A percentile compares a stretch with the other conserved stretches of the same genome.
These are phyloP conservation scores for Fusarium sp. DNA, from an alignment of 2,329 filamentous ascomycete genomes.

Conservation along the genomic window DNA sequence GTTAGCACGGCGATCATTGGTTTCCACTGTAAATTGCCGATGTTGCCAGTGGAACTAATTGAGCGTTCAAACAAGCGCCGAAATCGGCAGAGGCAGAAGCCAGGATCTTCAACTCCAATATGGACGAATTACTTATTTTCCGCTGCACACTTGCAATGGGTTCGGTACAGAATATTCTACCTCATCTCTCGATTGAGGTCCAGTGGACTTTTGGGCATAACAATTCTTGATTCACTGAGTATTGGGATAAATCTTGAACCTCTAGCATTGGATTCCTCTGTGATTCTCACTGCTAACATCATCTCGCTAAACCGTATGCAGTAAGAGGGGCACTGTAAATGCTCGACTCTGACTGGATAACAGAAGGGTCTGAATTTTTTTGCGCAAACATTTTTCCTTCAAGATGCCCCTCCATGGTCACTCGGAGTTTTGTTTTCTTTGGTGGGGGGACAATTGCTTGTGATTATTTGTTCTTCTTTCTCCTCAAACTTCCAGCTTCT, in stretches of 20 bases:
- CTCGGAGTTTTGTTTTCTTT: conserved; percentile 34
- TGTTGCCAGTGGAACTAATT: conserved; percentile 17
- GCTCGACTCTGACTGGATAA: conserved; percentile 32
- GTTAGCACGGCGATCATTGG: not conserved
- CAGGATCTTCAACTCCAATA: not conserved
- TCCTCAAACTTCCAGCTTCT: conserved; percentile 28
- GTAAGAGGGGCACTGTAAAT: conserved; percentile 50
- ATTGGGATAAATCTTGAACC: not conserved
- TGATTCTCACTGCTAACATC: not conserved
- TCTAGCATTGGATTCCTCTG: not conserved
- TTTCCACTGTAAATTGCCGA: not conserved
- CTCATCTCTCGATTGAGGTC: not conserved
- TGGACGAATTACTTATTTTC: not conserved
- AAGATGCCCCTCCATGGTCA: conserved; percentile 42
- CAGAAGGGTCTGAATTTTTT: conserved; percentile 39
- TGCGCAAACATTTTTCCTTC: conserved; percentile 39
- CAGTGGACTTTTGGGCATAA: too few species aligned
- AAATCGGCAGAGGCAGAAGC: conserved; percentile 18
- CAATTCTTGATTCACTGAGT: not conserved
- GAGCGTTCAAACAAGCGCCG: conserved; percentile 5
- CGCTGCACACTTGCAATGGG: too few species aligned
- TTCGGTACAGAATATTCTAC: not conserved
- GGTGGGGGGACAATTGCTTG: conserved; percentile 31
- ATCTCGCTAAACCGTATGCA: conserved; percentile 43
- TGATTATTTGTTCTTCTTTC: conserved; percentile 26